Evolutionary conservation across 768 basidiomycete genomes (phyloP), one percentile per base, ranked within the genome.

Genomic region (Suillus spraguei): DNA sequence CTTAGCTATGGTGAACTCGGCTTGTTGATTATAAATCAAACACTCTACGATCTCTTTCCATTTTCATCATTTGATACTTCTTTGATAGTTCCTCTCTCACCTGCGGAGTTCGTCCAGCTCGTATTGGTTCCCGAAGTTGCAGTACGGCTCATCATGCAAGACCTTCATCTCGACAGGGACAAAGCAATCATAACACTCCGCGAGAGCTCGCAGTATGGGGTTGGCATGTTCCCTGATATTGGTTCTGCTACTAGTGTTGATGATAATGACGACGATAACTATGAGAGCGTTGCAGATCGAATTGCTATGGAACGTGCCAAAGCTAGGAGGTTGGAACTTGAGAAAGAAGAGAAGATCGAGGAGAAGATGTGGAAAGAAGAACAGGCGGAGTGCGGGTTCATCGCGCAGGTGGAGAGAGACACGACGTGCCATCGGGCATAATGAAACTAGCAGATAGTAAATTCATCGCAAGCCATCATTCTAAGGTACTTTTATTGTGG

Each of bases 111-210:
- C 70, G 81, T 94, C 41, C 87, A 90, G 44, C 87, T 88, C 17
- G 83, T 98, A 36, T 83, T 99, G n/a, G 87, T 98, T 2, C 97
- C 97, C 2, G 96, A 98, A 76, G 86, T 90, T 0, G 93, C 89
- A 0, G 80, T 90, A 46, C 80, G 83, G 28, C 85, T 99, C 22
- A 93, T 98, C 64, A 87, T 87, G 79, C 81, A 90, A 63, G 95
- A 99, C 71, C 83, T 83, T 68, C 64, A 70, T 1, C 74, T 88
- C 13, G 69, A 74, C 46, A 80, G 80, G 3, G 74, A 79, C 4
- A 69, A 74, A 0, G 93, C 91, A 0, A 69, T 90, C 11, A 69
- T 75, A 24, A 85, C 92, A 5, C 74, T 95, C 56, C 82, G 86
- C 33, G 88, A 92, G 52, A 96, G 94, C 64, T 83, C 89, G 1